phyloP scores from a whole-genome alignment of 1,284 basidiomycete genomes.

The Pseudozyma hubeiensis region DNA sequence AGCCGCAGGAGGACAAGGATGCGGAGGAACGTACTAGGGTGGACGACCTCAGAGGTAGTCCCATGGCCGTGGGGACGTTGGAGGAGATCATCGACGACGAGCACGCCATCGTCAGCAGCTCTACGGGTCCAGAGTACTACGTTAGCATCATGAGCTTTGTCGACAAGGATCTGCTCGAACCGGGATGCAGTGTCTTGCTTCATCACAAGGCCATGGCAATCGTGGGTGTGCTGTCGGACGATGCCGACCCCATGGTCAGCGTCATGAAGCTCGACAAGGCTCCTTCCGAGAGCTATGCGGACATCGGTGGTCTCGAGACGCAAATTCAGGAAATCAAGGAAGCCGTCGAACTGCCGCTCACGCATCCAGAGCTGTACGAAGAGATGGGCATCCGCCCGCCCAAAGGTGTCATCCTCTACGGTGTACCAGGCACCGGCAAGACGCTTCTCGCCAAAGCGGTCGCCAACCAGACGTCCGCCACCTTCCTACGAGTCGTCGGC shows the following conservation, averaged over 20 bases:
- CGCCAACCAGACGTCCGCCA: constrained; percentile 98
- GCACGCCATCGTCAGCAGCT: constrained; percentile 96
- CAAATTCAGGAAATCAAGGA: constrained; percentile 99
- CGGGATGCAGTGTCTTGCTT: constrained; percentile 91
- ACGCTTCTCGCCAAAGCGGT: constrained; percentile 98
- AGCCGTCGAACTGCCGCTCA: constrained; percentile 96
- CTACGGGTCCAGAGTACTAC: constrained; percentile 96
- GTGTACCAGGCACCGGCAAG: constrained; percentile 98
- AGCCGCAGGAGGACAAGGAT: constrained; percentile 86
- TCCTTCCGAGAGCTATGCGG: constrained; percentile 97
- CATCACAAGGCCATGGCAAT: constrained; percentile 97
- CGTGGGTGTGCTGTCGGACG: constrained; percentile 94
- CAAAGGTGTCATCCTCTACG: constrained; percentile 98
- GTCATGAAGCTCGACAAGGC: constrained; percentile 97
- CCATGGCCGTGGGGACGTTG: constrained; percentile 95
- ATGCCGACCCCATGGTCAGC: constrained; percentile 96
- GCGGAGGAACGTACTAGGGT: constrained; percentile 93
- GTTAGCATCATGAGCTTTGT: constrained; percentile 99
- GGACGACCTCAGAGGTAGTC: constrained; percentile 92
- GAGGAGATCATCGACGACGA: constrained; percentile 99
- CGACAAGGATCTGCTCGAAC: constrained; percentile 97
- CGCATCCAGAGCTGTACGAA: constrained; percentile 98
- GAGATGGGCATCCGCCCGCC: constrained; percentile 99
- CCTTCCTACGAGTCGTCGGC: constrained; percentile 96
- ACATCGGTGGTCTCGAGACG: constrained; percentile 93